Conservation (phyloP, 1,139 yeast genomes). For the Sugiyamaella novakii region DNA sequence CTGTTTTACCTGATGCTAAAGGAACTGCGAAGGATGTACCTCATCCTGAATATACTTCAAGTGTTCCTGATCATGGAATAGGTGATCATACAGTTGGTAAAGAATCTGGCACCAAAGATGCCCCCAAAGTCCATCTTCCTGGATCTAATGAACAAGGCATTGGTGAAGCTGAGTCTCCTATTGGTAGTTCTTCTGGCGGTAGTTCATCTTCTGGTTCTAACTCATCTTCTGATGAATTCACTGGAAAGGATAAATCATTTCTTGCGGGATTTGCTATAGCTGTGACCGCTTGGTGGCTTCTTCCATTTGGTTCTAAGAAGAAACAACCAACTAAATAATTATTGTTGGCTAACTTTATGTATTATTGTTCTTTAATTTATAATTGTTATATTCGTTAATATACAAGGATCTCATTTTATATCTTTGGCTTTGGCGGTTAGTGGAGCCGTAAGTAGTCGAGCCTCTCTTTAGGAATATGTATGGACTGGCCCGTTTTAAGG, state of each 20-base stretch:
- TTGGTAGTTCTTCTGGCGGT: constrained; percentile 1
- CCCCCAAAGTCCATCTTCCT: constrained; percentile 24
- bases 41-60: constrained; percentile 32
- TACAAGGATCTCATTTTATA: too few relatives aligned
- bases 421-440: too few relatives aligned
- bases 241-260: constrained; percentile 37
- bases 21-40: constrained; percentile 29
- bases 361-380: not conserved
- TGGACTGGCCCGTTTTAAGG: too few relatives aligned
- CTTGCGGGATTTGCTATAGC: constrained; percentile 38
- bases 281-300: constrained; percentile 43
- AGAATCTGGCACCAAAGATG: constrained; percentile 26
- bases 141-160: constrained; percentile 19
- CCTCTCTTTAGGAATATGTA: too few relatives aligned
- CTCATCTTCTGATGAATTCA: constrained; percentile 24
- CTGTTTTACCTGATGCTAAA: constrained; percentile 42
- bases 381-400: too few relatives aligned
- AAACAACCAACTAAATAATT: constrained; percentile 17
- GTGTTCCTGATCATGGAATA: constrained; percentile 35
- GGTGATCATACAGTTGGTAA: constrained; percentile 25
- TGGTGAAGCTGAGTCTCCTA: constrained; percentile 22
- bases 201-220: not conserved
- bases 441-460: too few relatives aligned
- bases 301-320: constrained; percentile 31
- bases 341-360: too few relatives aligned